These are phyloP conservation scores for Diplosphaera chodatii DNA, from an alignment of 139 green algal species.

Conservation along the genomic window DNA sequence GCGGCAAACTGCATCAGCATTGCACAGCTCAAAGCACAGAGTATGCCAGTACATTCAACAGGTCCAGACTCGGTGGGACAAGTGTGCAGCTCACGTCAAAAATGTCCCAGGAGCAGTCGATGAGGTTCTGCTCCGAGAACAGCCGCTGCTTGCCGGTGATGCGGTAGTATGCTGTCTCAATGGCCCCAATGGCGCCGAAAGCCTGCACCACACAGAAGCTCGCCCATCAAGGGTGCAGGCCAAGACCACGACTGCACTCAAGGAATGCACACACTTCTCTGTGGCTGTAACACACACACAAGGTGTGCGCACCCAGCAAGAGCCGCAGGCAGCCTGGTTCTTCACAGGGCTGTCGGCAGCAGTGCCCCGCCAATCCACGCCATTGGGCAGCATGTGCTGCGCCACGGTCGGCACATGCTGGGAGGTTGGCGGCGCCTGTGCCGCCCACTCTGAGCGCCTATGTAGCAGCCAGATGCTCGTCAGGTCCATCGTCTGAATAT, in stretches of 20 bases:
- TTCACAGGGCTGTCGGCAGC: slow-evolving; percentile 48
- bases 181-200: slow-evolving; percentile 33
- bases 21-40: too few species aligned
- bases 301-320: slow-evolving; percentile 43
- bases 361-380: slow-evolving; percentile 40
- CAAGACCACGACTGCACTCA: too few species aligned
- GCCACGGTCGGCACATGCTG: slow-evolving; percentile 18
- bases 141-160: slow-evolving; percentile 35
- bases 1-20: not conserved
- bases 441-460: not conserved
- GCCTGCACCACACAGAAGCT: slow-evolving; percentile 15
- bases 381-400: slow-evolving; percentile 19
- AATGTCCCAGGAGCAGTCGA: slow-evolving; percentile 52
- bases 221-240: too few species aligned
- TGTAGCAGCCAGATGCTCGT: too few species aligned
- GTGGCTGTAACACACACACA: too few species aligned
- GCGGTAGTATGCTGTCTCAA: slow-evolving; percentile 40
- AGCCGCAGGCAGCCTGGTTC: slow-evolving; percentile 52
- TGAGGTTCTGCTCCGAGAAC: slow-evolving; percentile 48
- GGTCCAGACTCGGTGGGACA: not conserved
- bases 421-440: not conserved
- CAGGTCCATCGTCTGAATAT: too few species aligned
- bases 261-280: too few species aligned
- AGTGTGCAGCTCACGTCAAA: not conserved
- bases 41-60: too few species aligned